These are phyloP conservation scores for Intubia oerlemansii DNA, from an alignment of 2,329 filamentous ascomycete genomes.

Conservation along the genomic window DNA sequence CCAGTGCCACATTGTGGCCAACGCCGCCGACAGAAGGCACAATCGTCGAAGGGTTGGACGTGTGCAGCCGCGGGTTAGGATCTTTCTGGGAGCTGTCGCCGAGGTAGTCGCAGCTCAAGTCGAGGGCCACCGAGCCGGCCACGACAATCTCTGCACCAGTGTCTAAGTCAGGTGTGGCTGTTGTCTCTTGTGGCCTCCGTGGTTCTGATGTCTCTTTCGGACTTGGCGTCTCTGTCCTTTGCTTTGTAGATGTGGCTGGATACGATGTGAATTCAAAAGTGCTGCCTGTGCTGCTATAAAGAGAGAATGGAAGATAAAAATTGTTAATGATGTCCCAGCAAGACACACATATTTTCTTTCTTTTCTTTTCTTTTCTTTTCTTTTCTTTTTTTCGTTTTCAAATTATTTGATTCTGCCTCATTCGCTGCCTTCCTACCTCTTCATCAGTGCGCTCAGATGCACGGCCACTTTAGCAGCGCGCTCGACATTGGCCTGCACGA, in stretches of 20 bases:
- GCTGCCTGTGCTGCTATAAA: neutral
- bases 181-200: no score
- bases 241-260: no score
- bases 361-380: no score
- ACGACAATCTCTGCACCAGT: conserved; percentile 60
- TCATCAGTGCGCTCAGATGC: conserved; percentile 16
- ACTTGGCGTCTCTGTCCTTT: no score
- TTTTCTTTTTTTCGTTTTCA: neutral
- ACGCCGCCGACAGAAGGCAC: conserved; percentile 75
- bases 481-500: conserved; percentile 31
- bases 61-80: conserved; percentile 36
- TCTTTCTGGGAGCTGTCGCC: conserved; percentile 10
- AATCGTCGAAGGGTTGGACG: conserved; percentile 71
- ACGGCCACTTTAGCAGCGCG: conserved; percentile 32
- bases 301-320: neutral
- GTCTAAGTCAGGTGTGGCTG: no score
- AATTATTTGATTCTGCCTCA: neutral
- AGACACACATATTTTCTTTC: no score
- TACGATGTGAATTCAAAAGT: conserved; percentile 2
- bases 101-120: conserved; percentile 62
- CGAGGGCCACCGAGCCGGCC: conserved; percentile 74
- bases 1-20: conserved; percentile 75
- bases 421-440: no score
- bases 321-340: no score
- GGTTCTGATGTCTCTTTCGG: no score